A percentile compares a stretch with the other conserved stretches of the same genome.
phyloP scores from a whole-genome alignment of 345 rosid genomes.

The Ricinus communis region DNA sequence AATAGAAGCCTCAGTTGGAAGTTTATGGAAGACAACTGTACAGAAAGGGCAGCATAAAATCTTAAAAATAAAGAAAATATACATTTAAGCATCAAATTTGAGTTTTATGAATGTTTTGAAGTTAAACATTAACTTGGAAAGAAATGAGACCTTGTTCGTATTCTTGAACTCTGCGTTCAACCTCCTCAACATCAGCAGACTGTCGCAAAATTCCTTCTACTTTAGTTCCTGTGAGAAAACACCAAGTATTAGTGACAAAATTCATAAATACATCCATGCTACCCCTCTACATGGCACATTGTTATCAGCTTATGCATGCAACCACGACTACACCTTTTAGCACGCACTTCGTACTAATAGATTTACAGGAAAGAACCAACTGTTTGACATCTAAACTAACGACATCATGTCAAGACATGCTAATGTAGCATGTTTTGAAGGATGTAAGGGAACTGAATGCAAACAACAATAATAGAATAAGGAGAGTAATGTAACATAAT shows the following conservation, averaged over 20 bases:
- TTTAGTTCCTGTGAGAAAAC: conserved; percentile 59
- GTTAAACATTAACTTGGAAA: conserved; percentile 21
- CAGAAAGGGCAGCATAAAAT: conserved; percentile 5
- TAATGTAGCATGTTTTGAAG: no score
- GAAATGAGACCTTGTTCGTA: conserved; percentile 77
- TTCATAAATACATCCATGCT: background rate
- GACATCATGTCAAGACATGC: background rate
- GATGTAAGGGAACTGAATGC: background rate
- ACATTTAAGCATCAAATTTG: background rate
- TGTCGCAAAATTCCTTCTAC: conserved; percentile 93
- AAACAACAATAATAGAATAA: background rate
- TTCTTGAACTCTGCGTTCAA: conserved; percentile 88
- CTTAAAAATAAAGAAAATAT: conserved; percentile 16
- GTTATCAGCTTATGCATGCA: background rate
- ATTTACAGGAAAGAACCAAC: background rate
- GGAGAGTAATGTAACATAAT: no score
- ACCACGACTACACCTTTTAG: background rate
- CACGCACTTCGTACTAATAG: background rate
- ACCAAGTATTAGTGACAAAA: background rate
- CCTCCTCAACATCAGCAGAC: conserved; percentile 98
- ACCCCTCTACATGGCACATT: background rate
- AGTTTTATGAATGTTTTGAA: background rate
- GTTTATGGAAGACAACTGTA: background rate
- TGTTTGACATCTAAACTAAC: background rate
- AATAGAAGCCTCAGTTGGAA: conserved; percentile 15